phyloP scores from a whole-genome alignment of 202 grass and related monocot genomes.

The Setaria viridis region DNA sequence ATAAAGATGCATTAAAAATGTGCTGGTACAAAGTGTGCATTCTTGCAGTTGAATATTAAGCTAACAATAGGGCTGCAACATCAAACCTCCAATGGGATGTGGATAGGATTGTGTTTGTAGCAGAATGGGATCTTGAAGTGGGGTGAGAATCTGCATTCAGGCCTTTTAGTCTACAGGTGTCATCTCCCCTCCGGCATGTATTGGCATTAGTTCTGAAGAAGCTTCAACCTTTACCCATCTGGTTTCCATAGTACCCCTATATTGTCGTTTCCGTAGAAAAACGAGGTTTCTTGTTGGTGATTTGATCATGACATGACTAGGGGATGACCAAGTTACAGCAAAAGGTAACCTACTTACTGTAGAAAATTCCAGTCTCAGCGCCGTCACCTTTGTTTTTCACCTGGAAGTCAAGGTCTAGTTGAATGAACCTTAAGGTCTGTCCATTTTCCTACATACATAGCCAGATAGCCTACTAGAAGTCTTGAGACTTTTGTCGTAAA shows the following conservation, averaged over 20 bases:
- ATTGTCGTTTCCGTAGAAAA: constrained; percentile 2
- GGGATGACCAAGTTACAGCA: not conserved
- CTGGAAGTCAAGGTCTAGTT: not conserved
- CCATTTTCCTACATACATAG: not conserved
- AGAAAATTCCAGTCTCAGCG: not conserved
- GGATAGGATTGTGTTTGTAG: not conserved
- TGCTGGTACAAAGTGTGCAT: not conserved
- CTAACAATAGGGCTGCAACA: not conserved
- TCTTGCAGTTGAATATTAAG: not conserved
- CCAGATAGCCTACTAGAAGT: not conserved
- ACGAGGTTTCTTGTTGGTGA: not conserved
- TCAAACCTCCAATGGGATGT: not conserved
- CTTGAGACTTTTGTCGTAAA: not conserved
- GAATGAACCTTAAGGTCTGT: not conserved
- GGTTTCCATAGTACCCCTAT: not conserved
- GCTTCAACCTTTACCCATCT: not conserved
- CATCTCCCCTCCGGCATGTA: no score
- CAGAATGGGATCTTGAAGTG: not conserved
- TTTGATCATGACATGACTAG: constrained; percentile 24
- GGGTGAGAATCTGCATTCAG: not conserved
- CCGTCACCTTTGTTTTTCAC: not conserved
- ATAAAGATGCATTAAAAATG: not conserved
- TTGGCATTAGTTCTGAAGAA: not conserved
- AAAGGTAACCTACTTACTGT: constrained; percentile 6
- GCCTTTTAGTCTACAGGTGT: not conserved